Conservation (phyloP, 2,329 filamentous ascomycete species). For the Alternaria sp. region DNA sequence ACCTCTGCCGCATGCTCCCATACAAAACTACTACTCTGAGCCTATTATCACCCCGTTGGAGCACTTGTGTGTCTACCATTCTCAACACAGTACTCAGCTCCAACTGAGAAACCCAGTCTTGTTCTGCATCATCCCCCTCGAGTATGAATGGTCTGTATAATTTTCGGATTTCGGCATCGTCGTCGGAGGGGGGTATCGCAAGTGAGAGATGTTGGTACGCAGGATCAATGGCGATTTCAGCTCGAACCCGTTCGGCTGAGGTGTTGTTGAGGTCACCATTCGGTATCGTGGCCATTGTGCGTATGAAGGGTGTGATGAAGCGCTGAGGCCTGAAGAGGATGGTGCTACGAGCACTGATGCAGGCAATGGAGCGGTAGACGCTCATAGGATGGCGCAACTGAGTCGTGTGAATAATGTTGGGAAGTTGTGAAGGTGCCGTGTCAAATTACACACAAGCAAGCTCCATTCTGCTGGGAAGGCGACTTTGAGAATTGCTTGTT, state of each 20-base stretch:
- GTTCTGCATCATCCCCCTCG: slow-evolving; percentile 42
- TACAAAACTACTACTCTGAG: slow-evolving; percentile 69
- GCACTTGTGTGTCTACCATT: slow-evolving; percentile 61
- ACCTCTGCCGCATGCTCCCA: slow-evolving; percentile 64
- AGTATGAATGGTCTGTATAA: slow-evolving; percentile 68
- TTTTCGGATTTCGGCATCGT: slow-evolving; percentile 57
- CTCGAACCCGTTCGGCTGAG: slow-evolving; percentile 24
- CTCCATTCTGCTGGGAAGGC: neutral
- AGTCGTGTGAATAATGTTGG: neutral
- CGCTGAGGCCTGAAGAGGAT: neutral
- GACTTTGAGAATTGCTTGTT: neutral
- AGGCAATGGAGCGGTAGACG: neutral
- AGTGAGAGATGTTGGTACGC: slow-evolving; percentile 44
- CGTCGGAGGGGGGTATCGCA: slow-evolving; percentile 57
- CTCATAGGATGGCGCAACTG: slow-evolving; percentile 1
- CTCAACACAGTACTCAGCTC: slow-evolving; percentile 64
- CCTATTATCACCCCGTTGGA: slow-evolving; percentile 48
- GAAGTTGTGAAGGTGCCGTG: too few relatives aligned
- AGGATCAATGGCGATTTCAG: slow-evolving; percentile 23
- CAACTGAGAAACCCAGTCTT: slow-evolving; percentile 66
- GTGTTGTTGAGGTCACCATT: slow-evolving; percentile 42
- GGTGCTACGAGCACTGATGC: neutral
- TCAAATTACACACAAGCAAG: neutral
- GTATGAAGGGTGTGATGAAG: neutral
- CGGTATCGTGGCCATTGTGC: neutral